These are phyloP conservation scores for Tetragonia tetragonoides DNA, from an alignment of 148 eudicot genomes.

Conservation along the genomic window DNA sequence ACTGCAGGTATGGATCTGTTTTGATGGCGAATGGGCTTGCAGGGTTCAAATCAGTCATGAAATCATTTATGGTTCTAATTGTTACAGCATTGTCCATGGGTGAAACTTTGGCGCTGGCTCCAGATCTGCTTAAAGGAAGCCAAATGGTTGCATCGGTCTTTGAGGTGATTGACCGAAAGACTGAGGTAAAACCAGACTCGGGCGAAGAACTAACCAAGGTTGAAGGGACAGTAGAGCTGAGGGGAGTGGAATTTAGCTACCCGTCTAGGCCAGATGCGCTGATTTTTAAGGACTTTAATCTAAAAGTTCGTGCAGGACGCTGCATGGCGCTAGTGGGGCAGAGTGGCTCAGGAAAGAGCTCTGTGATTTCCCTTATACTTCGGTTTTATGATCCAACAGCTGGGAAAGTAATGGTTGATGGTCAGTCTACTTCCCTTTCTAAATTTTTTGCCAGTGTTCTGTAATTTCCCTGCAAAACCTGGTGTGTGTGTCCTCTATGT, in stretches of 20 bases:
- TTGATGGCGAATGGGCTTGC: conserved; percentile 76
- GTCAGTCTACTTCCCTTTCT: conserved; percentile 35
- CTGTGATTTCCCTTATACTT: conserved; percentile 77
- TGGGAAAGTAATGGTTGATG: conserved; percentile 83
- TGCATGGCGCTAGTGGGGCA: conserved; percentile 96
- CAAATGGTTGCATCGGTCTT: conserved; percentile 94
- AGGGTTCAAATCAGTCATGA: conserved; percentile 90
- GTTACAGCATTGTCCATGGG: conserved; percentile 98
- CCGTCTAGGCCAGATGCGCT: conserved; percentile 83
- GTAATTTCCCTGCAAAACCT: not conserved
- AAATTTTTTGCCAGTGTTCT: not conserved
- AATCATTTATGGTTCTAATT: conserved; percentile 89
- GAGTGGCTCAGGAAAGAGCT: conserved; percentile 97
- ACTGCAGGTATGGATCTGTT: conserved; percentile 80
- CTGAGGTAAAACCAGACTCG: conserved; percentile 53
- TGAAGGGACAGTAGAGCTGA: conserved; percentile 77
- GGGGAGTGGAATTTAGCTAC: conserved; percentile 67
- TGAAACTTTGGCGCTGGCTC: conserved; percentile 91
- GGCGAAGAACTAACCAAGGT: conserved; percentile 77
- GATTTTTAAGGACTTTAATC: conserved; percentile 66
- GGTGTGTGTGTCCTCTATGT: not conserved
- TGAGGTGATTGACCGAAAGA: conserved; percentile 72
- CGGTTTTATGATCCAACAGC: conserved; percentile 86
- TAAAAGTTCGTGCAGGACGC: conserved; percentile 63
- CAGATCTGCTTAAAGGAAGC: conserved; percentile 87